These are phyloP conservation scores for Entrophospora sp. DNA, from an alignment of 192 early-diverging fungal genomes.

Conservation along the genomic window DNA sequence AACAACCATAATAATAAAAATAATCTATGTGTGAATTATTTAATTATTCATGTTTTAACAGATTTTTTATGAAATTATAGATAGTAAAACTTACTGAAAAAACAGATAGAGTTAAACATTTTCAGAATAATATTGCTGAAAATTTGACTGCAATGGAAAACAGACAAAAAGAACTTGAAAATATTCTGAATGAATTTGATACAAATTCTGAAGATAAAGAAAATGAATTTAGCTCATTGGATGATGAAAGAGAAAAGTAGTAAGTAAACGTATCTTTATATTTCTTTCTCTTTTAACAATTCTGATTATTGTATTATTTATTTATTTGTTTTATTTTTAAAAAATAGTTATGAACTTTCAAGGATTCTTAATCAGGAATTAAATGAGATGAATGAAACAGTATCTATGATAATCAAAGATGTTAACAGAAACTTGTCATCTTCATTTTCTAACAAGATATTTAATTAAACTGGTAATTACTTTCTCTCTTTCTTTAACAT, in stretches of 20 bases:
- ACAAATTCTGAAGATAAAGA: conserved; percentile 39
- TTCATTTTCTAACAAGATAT: conserved; percentile 42
- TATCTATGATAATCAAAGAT: conserved; percentile 77
- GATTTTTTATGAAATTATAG: no score
- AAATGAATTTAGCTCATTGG: conserved; percentile 28
- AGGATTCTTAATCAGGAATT: conserved; percentile 80
- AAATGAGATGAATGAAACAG: conserved; percentile 72
- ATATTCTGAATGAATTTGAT: no score
- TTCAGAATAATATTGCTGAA: conserved; percentile 75
- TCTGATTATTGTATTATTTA: not conserved
- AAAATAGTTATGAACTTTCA: conserved; percentile 79
- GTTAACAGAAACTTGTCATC: conserved; percentile 56
- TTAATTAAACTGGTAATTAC: conserved; percentile 68
- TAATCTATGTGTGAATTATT: not conserved
- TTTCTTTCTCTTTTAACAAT: not conserved
- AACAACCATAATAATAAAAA: not conserved
- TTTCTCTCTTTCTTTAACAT: conserved; percentile 36
- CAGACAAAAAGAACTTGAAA: conserved; percentile 64
- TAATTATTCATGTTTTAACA: conserved; percentile 23
- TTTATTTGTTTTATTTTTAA: conserved; percentile 26
- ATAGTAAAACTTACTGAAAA: conserved; percentile 71
- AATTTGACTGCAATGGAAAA: conserved; percentile 78
- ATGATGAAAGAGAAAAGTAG: conserved; percentile 34
- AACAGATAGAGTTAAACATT: conserved; percentile 59
- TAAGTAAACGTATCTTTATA: not conserved